Percentiles rank a stretch among this genome's conserved stretches.
Conservation (phyloP, 2,329 filamentous ascomycete genomes). For the Xylaria sp. region DNA sequence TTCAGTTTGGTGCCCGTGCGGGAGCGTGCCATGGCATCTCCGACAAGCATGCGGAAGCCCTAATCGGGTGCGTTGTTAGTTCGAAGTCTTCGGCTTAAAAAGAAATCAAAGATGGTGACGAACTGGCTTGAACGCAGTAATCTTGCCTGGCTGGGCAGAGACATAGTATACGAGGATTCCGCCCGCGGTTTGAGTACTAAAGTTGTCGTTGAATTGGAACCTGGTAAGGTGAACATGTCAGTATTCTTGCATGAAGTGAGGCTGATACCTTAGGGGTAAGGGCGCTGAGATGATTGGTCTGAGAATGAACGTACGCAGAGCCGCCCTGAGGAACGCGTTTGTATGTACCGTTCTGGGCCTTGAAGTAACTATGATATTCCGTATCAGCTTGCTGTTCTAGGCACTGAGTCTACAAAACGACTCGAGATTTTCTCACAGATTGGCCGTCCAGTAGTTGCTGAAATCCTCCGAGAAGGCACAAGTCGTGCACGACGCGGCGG, state of each 20-base stretch:
- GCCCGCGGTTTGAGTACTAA: slow-evolving; percentile 49
- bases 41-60: slow-evolving; percentile 56
- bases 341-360: slow-evolving; percentile 41
- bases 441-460: slow-evolving; percentile 43
- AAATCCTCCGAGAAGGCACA: slow-evolving; percentile 46
- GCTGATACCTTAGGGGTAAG: neutral
- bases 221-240: slow-evolving; percentile 31
- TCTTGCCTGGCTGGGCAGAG: slow-evolving; percentile 47
- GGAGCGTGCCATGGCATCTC: slow-evolving; percentile 47
- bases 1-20: slow-evolving; percentile 40
- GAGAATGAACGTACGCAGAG: slow-evolving; percentile 52
- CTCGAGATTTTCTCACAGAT: slow-evolving; percentile 22
- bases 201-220: slow-evolving; percentile 48
- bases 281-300: slow-evolving; percentile 27
- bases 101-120: slow-evolving; percentile 53
- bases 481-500: slow-evolving; percentile 49
- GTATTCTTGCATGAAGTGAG: neutral
- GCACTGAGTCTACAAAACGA: too few species aligned
- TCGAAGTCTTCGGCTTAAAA: slow-evolving; percentile 42
- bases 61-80: slow-evolving; percentile 25
- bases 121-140: slow-evolving; percentile 55
- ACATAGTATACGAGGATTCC: slow-evolving; percentile 56
- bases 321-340: slow-evolving; percentile 50
- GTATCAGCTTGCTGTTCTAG: neutral
- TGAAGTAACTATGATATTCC: slow-evolving; percentile 34